These are phyloP conservation scores for Leucaena leucocephala DNA, from an alignment of 306 rosid species.

Conservation along the genomic window DNA sequence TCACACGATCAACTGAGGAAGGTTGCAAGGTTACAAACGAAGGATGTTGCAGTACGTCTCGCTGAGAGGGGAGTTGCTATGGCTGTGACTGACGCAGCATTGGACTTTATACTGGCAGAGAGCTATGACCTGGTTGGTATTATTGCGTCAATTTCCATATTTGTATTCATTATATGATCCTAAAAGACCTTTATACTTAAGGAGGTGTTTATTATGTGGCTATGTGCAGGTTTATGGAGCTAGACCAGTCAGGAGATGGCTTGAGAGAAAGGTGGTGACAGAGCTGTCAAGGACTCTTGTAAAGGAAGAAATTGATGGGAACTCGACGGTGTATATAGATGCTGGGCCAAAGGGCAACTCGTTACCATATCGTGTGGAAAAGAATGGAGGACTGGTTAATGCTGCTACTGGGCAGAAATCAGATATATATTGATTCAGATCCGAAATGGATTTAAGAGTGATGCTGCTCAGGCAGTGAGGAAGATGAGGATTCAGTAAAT, in stretches of 20 bases:
- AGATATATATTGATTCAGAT: slow-evolving; percentile 80
- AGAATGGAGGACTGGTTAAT: slow-evolving; percentile 78
- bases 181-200: neutral
- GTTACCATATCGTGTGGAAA: slow-evolving; percentile 67
- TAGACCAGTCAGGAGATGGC: slow-evolving; percentile 91
- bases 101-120: slow-evolving; percentile 64
- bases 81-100: slow-evolving; percentile 80
- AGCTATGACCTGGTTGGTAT: slow-evolving; percentile 83
- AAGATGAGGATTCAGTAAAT: slow-evolving; percentile 80
- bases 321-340: slow-evolving; percentile 87
- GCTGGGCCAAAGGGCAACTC: slow-evolving; percentile 55
- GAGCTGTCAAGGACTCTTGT: slow-evolving; percentile 82
- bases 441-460: slow-evolving; percentile 47
- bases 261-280: slow-evolving; percentile 91
- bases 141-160: neutral
- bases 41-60: slow-evolving; percentile 73
- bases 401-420: slow-evolving; percentile 68
- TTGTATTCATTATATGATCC: neutral
- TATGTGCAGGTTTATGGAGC: slow-evolving; percentile 82
- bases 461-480: slow-evolving; percentile 73
- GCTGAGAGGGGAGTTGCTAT: slow-evolving; percentile 85
- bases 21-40: slow-evolving; percentile 89
- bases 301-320: slow-evolving; percentile 85
- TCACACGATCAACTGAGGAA: slow-evolving; percentile 79
- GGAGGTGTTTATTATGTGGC: rapidly evolving